phyloP scores from a whole-genome alignment of 2,329 filamentous ascomycete genomes.

The Hypoxylon sp. region DNA sequence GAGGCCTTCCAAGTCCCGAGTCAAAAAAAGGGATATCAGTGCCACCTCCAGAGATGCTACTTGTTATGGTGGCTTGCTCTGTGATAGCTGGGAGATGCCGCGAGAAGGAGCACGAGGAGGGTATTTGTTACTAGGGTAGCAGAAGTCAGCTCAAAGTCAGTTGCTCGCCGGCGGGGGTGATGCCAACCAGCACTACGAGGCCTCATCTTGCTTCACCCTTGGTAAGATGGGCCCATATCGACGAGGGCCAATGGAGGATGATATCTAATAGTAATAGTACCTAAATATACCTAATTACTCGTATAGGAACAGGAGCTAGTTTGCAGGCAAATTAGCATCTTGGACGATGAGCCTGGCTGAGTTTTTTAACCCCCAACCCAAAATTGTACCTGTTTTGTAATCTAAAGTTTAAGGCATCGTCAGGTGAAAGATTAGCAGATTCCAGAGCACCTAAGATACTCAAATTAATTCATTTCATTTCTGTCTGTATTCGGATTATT shows the following conservation, averaged over 20 bases:
- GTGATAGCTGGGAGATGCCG: neutral
- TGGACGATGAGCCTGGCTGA: neutral
- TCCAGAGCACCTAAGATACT: neutral
- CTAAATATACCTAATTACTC: neutral
- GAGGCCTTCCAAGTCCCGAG: no score
- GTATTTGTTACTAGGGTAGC: neutral
- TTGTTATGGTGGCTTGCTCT: neutral
- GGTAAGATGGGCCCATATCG: neutral
- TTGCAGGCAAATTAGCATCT: neutral
- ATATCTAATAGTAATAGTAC: neutral
- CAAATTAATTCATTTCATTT: constrained; percentile 35
- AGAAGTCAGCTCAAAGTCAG: neutral
- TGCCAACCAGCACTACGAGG: neutral
- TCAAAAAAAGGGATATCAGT: neutral
- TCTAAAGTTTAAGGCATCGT: neutral
- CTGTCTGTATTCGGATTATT: constrained; percentile 36
- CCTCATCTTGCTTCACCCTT: neutral
- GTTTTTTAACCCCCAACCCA: no score
- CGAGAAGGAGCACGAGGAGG: neutral
- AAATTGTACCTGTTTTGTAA: neutral
- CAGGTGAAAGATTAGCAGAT: neutral
- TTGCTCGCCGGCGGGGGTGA: neutral
- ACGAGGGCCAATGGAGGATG: neutral
- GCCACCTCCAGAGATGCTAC: neutral
- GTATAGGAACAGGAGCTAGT: neutral